Conservation (phyloP, 768 basidiomycete genomes). For the Hypholoma fasciculare region DNA sequence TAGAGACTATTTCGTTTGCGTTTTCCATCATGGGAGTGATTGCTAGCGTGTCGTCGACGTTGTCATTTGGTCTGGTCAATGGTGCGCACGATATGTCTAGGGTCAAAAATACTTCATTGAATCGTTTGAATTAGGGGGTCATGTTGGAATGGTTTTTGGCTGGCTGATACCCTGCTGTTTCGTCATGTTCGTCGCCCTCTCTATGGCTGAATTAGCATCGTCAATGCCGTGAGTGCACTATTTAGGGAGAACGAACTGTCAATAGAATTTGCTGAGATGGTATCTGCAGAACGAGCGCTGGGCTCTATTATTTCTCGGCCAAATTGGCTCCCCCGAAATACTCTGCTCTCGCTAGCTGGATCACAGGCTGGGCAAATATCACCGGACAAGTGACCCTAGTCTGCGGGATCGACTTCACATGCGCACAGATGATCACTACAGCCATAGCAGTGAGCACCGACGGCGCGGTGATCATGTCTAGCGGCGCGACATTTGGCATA, state of each 20-base stretch:
- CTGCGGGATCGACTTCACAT: constrained; percentile 76
- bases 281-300: constrained; percentile 65
- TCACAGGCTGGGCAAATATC: constrained; percentile 65
- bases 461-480: constrained; percentile 48
- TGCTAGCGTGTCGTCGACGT: constrained; percentile 66
- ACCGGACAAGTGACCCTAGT: constrained; percentile 67
- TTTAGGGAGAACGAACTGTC: not conserved
- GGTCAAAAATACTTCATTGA: not conserved
- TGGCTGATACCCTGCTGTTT: constrained; percentile 75
- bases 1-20: constrained; percentile 66
- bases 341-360: constrained; percentile 45
- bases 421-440: constrained; percentile 78
- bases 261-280: too few species aligned
- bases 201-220: constrained; percentile 73
- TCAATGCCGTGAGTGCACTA: constrained; percentile 66
- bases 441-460: constrained; percentile 64
- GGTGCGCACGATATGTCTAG: constrained; percentile 34
- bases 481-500: constrained; percentile 69
- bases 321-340: constrained; percentile 67
- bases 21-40: constrained; percentile 76
- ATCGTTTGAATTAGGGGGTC: constrained; percentile 49
- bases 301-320: constrained; percentile 77
- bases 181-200: constrained; percentile 65
- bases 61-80: constrained; percentile 61
- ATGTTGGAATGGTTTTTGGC: constrained; percentile 77